A percentile compares a stretch with the other conserved stretches of the same genome.
phyloP scores from a whole-genome alignment of 179 eudicot genomes.

The Beta corolliflora region DNA sequence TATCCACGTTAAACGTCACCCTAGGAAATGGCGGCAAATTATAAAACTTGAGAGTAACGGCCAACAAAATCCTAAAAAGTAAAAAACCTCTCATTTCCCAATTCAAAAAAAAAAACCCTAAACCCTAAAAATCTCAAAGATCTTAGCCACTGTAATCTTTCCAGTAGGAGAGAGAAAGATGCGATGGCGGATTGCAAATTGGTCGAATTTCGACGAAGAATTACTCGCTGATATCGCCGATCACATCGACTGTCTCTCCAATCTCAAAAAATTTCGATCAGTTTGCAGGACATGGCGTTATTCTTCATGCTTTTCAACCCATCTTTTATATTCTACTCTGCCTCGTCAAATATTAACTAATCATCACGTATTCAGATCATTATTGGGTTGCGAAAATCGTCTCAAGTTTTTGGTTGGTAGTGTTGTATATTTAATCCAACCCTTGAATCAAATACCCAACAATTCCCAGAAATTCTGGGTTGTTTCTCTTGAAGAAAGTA shows the following conservation, averaged over 20 bases:
- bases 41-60: too few species aligned
- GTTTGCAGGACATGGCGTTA: slow-evolving; percentile 12
- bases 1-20: too few species aligned
- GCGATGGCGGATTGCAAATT: background rate
- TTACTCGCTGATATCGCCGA: background rate
- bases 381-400: slow-evolving; percentile 3
- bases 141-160: background rate
- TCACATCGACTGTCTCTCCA: background rate
- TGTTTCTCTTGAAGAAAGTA: slow-evolving; percentile 14
- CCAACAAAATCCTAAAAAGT: too few species aligned
- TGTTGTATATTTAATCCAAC: background rate
- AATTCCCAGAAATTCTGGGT: slow-evolving; percentile 8
- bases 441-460: background rate
- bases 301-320: background rate
- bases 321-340: background rate
- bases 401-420: slow-evolving; percentile 8
- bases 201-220: background rate
- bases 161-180: background rate
- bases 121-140: background rate
- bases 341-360: background rate
- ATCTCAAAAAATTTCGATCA: slow-evolving; percentile 7
- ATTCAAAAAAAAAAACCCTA: background rate
- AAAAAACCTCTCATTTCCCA: background rate
- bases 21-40: too few species aligned
- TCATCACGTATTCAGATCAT: background rate